Base-by-base conservation (phyloP, 2,329 filamentous ascomycete genomes). In the Monilinia fructigena region DNA sequence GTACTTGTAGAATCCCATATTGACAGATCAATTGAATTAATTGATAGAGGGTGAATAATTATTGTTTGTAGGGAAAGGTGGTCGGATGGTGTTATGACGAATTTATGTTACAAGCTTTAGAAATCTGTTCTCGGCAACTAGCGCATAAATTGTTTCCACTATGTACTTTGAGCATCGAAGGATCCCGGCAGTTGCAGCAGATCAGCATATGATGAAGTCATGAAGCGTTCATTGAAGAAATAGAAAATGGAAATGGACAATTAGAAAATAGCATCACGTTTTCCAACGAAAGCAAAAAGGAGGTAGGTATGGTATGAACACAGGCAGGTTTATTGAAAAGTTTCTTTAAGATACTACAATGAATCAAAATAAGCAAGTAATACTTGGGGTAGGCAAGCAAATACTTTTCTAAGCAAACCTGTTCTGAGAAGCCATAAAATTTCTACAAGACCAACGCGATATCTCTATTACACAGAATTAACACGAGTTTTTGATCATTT, bases 1-100 rank as follows among this genome's bases (percentile, higher is more conserved):
- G 75, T 90, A 83, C 80, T 87, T 89, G 79, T 91, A 83, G 76
- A 85, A 86, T 80, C 89, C 86, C 91, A 95, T 95, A 77, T 77
- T 82, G 78, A 67, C 63, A 66, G 66, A 63, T 69, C 64, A 69
- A 70, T 70, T 69, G 67, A 52, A 55, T 38, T 38, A 63, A 47
- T 50, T 40, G 28, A 35, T 48, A 53, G 58, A 52, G 48, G 54
- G 55, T 42, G 20, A 62, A 42, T 35, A 62, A 35, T 47, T 23
- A 50, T 26, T 50, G n/a, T 26, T 11, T n/a, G 0, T 6, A 35
- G 28, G 28, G n/a, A 59, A 63, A 54, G 55, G 42, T 47, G 58
- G 50, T 60, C 55, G 48, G 55, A 53, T 61, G 35, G 31, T 59
- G 3, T 31, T 31, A 60, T 62, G 50, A 55, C 40, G 50, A 35